Percentiles rank a stretch among this genome's conserved stretches.
These are phyloP conservation scores for Cruciata laevipes DNA, from an alignment of 257 asterid species.

Conservation along the genomic window DNA sequence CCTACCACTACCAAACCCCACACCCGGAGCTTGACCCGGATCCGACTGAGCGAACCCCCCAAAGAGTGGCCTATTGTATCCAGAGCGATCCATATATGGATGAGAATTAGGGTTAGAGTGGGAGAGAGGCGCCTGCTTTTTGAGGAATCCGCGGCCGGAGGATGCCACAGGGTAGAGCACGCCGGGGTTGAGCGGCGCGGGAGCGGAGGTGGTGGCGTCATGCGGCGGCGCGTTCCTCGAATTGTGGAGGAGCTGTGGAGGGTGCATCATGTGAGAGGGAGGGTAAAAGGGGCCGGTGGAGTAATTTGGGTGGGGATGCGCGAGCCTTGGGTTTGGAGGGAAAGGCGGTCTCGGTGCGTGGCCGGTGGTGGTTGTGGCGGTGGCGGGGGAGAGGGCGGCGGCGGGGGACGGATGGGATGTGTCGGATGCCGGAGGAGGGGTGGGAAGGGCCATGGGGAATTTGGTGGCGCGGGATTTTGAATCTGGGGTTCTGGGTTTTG, in stretches of 20 bases:
- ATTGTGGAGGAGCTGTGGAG: slow-evolving; percentile 6
- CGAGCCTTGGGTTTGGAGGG: slow-evolving; percentile 19
- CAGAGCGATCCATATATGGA: slow-evolving; percentile 24
- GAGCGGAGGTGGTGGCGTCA: slow-evolving; percentile 12
- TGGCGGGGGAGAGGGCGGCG: background rate
- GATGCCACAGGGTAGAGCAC: slow-evolving; percentile 60
- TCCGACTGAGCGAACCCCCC: slow-evolving; percentile 49
- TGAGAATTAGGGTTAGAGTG: slow-evolving; percentile 13
- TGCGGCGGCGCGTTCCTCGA: slow-evolving; percentile 9
- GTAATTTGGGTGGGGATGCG: slow-evolving; percentile 6
- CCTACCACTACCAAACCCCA: slow-evolving; percentile 23
- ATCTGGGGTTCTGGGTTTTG: slow-evolving; percentile 6
- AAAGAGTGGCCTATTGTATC: slow-evolving; percentile 34
- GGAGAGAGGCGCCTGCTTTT: slow-evolving; percentile 28
- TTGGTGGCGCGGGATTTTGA: slow-evolving; percentile 30
- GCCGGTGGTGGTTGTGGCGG: slow-evolving; percentile 16
- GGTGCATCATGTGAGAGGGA: slow-evolving; percentile 8
- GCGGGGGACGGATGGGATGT: slow-evolving; percentile 15
- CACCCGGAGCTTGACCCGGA: slow-evolving; percentile 34
- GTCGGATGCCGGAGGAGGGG: slow-evolving; percentile 50
- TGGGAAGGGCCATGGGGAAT: slow-evolving; percentile 42
- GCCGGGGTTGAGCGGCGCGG: slow-evolving; percentile 25
- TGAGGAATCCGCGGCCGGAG: slow-evolving; percentile 53
- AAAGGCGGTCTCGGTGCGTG: slow-evolving; percentile 21
- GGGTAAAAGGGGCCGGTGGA: slow-evolving; percentile 4